phyloP scores from a whole-genome alignment of 2,329 filamentous ascomycete genomes.

The Pezicula carpinea region DNA sequence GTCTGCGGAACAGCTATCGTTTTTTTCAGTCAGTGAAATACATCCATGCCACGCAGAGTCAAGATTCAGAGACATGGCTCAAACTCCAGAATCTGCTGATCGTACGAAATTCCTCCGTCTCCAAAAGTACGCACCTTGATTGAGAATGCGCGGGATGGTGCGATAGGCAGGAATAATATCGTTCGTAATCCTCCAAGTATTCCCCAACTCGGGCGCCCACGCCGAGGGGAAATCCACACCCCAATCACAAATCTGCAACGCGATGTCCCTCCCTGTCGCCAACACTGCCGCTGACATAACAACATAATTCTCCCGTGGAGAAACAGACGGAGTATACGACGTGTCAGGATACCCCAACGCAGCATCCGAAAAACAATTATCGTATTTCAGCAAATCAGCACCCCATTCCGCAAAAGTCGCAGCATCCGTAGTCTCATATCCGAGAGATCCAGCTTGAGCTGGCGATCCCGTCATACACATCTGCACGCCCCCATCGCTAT shows the following conservation, averaged over 20 bases:
- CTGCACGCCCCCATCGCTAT: conserved; percentile 32
- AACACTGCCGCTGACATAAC: conserved; percentile 32
- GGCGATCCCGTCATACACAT: conserved; percentile 25
- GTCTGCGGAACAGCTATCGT: conserved; percentile 34
- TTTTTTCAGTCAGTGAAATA: no score
- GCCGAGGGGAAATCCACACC: conserved; percentile 35
- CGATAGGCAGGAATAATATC: conserved; percentile 35
- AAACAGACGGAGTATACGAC: conserved; percentile 29
- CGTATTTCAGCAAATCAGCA: conserved; percentile 40
- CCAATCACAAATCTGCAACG: conserved; percentile 39
- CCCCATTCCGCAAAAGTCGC: conserved; percentile 24
- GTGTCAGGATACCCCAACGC: conserved; percentile 31
- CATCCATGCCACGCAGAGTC: no score
- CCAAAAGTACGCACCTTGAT: no score
- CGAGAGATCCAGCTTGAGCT: conserved; percentile 21
- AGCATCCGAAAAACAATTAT: conserved; percentile 32
- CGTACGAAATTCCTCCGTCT: no score
- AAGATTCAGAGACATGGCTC: no score
- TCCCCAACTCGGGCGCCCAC: conserved; percentile 34
- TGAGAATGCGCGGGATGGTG: conserved; percentile 34
- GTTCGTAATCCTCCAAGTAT: conserved; percentile 36
- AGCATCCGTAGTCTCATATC: conserved; percentile 20
- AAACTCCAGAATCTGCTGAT: no score
- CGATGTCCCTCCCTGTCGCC: conserved; percentile 23
- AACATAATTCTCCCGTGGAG: conserved; percentile 28